Base-by-base conservation (phyloP, 305 asterid species). In the Rubia balearica region DNA sequence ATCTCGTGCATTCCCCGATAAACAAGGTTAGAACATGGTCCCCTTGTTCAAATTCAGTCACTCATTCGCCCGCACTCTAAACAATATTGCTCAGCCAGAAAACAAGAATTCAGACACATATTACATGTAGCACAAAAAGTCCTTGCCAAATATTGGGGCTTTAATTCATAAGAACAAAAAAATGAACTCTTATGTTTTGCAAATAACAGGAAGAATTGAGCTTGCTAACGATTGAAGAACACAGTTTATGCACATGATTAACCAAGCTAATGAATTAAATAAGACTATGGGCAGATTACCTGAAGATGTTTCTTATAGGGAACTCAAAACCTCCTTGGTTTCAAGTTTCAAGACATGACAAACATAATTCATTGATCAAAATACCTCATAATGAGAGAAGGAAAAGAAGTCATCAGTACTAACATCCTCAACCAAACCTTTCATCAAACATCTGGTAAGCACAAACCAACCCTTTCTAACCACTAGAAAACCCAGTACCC, bases 1-100 rank as follows among this genome's bases (percentile, higher is more conserved):
- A 91, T 67, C 69, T 88, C 96, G 68, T 89, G 83, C 98, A 93
- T 80, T 93, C 96, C 77, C 98, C 97, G 3, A 90, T 91, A 81
- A 85, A 89, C 61, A 89, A 76, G 66, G 98, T 88, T 43, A 93
- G 88, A 36, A 93, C 95, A 21, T 85, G 96, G 85, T 93, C 97
- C 69, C 96, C 98, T 30, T 71, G 79, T 75, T 70, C 71, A 73
- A 93, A 93, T 75, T 93, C 97, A 19, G 90, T 89, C 70, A 93
- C 97, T 72, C 86, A 96, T 80, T 82, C 24, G 45, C 98, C 98
- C 45, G 91, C 92, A 71, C 96, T 89, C 84, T 93, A 96, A 74
- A 91, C 96, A 64, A 93, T 84, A 81, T 97, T 92, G 83, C 82
- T 82, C 71, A 83, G 67, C 67, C 49, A 60, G 43, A 66, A 7